A percentile compares a stretch with the other conserved stretches of the same genome.
phyloP scores from a whole-genome alignment of 2,329 filamentous ascomycete species.

The Apiospora phragmitis region DNA sequence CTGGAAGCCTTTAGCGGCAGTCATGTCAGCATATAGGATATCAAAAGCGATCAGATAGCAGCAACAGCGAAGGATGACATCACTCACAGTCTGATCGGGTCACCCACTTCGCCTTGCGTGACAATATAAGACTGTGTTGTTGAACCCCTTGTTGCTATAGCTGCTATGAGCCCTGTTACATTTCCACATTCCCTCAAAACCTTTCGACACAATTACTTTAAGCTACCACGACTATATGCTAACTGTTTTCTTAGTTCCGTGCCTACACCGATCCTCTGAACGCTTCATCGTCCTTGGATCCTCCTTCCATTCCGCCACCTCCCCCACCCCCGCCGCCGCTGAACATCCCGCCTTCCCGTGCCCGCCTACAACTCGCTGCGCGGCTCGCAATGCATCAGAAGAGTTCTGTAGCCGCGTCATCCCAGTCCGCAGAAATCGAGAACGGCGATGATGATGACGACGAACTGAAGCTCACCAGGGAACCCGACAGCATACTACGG shows the following conservation, averaged over 20 bases:
- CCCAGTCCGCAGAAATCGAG: conserved; percentile 40
- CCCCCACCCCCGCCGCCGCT: conserved; percentile 74
- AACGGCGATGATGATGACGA: conserved; percentile 42
- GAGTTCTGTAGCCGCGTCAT: conserved; percentile 47
- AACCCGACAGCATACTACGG: conserved; percentile 26
- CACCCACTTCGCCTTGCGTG: conserved; percentile 8
- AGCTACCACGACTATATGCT: background rate
- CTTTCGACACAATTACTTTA: background rate
- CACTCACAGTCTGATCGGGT: conserved; percentile 10
- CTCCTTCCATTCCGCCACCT: conserved; percentile 59
- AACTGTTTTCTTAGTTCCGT: conserved; percentile 49
- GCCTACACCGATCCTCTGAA: conserved; percentile 58
- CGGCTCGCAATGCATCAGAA: conserved; percentile 77
- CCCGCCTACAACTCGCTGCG: conserved; percentile 86
- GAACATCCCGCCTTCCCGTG: conserved; percentile 83
- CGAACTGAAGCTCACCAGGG: conserved; percentile 22
- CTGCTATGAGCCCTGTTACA: background rate
- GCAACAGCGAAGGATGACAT: conserved; percentile 11
- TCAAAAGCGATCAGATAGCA: conserved; percentile 12
- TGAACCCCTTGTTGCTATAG: conserved; percentile 5
- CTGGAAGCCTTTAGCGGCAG: conserved; percentile 5
- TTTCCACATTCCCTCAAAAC: background rate
- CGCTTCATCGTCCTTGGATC: conserved; percentile 49
- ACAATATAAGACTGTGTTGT: conserved; percentile 4
- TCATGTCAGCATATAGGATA: conserved; percentile 12